Percentiles rank a stretch among this genome's conserved stretches.
Evolutionary conservation across 805 yeast genomes (phyloP).

Genomic region (Candida sphagnicola): DNA sequence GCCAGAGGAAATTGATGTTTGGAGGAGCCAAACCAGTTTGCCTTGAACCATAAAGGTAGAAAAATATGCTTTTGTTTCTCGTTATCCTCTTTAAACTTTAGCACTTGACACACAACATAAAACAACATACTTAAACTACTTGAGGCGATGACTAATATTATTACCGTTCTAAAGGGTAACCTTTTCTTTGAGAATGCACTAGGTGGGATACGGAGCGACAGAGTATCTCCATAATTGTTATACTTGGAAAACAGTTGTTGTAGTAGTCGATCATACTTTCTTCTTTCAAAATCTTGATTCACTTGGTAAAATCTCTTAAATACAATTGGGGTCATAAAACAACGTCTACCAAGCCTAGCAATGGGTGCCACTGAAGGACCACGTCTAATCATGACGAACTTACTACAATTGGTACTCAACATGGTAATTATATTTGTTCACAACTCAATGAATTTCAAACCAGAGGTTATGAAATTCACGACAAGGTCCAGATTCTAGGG

Average conservation of each 20-base stretch:
- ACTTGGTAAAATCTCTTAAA: not conserved
- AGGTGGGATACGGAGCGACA: not conserved
- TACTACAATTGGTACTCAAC: not conserved
- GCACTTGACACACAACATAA: conserved; percentile 17
- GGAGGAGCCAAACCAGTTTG: conserved; percentile 22
- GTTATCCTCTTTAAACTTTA: conserved; percentile 7
- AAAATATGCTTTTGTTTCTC: conserved; percentile 9
- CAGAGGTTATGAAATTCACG: too few species aligned
- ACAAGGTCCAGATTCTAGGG: too few species aligned
- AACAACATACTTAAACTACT: conserved; percentile 20
- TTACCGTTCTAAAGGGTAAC: conserved; percentile 17
- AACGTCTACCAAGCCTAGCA: not conserved
- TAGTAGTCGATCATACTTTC: conserved; percentile 12
- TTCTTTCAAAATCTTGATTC: conserved; percentile 10
- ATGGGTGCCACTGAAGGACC: not conserved
- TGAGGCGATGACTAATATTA: conserved; percentile 16
- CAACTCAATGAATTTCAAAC: too few species aligned
- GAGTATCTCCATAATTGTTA: not conserved
- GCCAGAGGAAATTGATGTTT: conserved; percentile 22
- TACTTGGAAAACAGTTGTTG: conserved; percentile 4
- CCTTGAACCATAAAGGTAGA: conserved; percentile 22
- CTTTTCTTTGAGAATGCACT: conserved; percentile 5
- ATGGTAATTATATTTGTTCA: too few species aligned
- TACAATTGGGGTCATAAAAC: not conserved
- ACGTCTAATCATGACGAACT: not conserved